Evolutionary conservation across 345 rosid species (phyloP).

Genomic region (Euphorbia peplus): DNA sequence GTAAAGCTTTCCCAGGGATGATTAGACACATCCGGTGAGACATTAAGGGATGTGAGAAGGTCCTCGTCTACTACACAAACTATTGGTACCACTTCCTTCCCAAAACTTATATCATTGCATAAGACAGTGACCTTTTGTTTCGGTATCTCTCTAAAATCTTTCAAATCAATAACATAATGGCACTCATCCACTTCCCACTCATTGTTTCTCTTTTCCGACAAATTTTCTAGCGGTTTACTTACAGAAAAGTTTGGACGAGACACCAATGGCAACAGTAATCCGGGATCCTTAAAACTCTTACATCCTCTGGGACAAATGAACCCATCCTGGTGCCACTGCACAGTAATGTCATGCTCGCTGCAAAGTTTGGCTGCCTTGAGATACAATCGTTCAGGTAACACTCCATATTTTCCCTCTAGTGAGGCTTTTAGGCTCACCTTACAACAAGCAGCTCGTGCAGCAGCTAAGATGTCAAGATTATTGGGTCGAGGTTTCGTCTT

Average conservation of each 20-base stretch:
- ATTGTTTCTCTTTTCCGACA: slow-evolving; percentile 25
- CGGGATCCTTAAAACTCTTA: slow-evolving; percentile 45
- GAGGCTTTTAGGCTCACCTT: slow-evolving; percentile 69
- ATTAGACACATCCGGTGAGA: slow-evolving; percentile 23
- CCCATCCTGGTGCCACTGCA: slow-evolving; percentile 84
- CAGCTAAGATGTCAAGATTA: slow-evolving; percentile 70
- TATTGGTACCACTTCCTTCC: slow-evolving; percentile 68
- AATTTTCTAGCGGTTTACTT: slow-evolving; percentile 21
- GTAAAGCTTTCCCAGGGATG: slow-evolving; percentile 78
- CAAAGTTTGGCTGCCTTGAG: slow-evolving; percentile 94
- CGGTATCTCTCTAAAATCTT: slow-evolving; percentile 49
- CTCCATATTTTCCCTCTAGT: slow-evolving; percentile 69
- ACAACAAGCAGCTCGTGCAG: slow-evolving; percentile 88
- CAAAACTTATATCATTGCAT: slow-evolving; percentile 84
- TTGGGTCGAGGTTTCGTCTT: slow-evolving; percentile 86
- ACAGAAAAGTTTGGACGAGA: slow-evolving; percentile 39
- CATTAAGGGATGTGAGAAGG: slow-evolving; percentile 36
- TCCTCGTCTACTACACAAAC: slow-evolving; percentile 70
- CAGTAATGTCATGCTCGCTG: slow-evolving; percentile 78
- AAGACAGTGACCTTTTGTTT: slow-evolving; percentile 44
- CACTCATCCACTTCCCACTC: slow-evolving; percentile 79
- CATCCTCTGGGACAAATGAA: slow-evolving; percentile 82
- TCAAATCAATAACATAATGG: slow-evolving; percentile 66
- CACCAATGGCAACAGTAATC: slow-evolving; percentile 33
- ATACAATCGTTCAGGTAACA: slow-evolving; percentile 66